These are phyloP conservation scores for Saraca asoca DNA, from an alignment of 331 rosid genomes.

Conservation along the genomic window DNA sequence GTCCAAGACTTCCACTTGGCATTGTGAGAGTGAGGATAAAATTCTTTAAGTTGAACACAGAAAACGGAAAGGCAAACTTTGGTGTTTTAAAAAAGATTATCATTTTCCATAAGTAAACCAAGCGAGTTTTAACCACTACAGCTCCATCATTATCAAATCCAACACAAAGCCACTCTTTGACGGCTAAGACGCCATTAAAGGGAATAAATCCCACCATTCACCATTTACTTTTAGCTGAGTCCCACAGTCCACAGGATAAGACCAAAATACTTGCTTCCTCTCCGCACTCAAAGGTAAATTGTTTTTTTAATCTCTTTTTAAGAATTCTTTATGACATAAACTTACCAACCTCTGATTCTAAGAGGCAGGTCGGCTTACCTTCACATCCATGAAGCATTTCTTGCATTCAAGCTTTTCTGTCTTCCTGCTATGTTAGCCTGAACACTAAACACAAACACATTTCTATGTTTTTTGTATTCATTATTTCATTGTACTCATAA, in stretches of 20 bases:
- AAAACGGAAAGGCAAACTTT: constrained; percentile 21
- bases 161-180: constrained; percentile 34
- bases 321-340: constrained; percentile 33
- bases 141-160: constrained; percentile 32
- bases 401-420: constrained; percentile 33
- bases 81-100: constrained; percentile 47
- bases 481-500: constrained; percentile 24
- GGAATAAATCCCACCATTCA: constrained; percentile 41
- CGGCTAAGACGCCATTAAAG: constrained; percentile 41
- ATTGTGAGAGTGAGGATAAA: constrained; percentile 40
- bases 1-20: constrained; percentile 44
- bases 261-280: constrained; percentile 36
- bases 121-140: constrained; percentile 35
- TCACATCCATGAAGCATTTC: constrained; percentile 34
- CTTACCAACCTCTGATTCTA: not conserved
- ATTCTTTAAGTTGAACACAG: constrained; percentile 39
- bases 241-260: constrained; percentile 37
- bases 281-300: constrained; percentile 39
- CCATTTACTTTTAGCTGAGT: constrained; percentile 19
- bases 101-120: constrained; percentile 36
- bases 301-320: constrained; percentile 15
- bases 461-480: not conserved
- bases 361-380: constrained; percentile 32
- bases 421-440: no score
- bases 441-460: no score